A percentile compares a stretch with the other conserved stretches of the same genome.
Conservation (phyloP, 2,329 filamentous ascomycete species). For the Aspergillus sp. region DNA sequence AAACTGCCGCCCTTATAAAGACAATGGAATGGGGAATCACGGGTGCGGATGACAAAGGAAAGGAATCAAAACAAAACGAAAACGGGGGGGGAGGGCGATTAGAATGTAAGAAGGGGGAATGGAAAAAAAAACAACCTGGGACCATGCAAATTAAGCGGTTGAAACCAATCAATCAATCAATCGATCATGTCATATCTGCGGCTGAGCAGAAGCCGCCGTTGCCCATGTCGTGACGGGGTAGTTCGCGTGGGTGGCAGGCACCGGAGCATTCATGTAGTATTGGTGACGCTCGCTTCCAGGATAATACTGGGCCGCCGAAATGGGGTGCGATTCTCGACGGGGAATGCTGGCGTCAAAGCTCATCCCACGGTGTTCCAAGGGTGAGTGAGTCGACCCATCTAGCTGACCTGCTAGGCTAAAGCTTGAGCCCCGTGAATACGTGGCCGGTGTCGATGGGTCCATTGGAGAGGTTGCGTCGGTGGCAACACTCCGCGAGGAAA, state of each 20-base stretch:
- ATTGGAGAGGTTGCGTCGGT: constrained; percentile 41
- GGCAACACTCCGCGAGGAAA: constrained; percentile 39
- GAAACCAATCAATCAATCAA: neutral
- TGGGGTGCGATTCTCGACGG: constrained; percentile 37
- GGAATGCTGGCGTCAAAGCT: constrained; percentile 34
- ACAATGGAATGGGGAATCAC: constrained; percentile 11
- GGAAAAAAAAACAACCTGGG: neutral
- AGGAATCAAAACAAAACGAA: constrained; percentile 10
- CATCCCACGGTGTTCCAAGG: constrained; percentile 35
- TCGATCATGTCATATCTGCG: constrained; percentile 30
- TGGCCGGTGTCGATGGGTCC: constrained; percentile 36
- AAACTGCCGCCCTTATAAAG: constrained; percentile 22
- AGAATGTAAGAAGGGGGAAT: neutral
- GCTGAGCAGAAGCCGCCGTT: constrained; percentile 38
- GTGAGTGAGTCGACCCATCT: constrained; percentile 28
- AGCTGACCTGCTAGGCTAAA: constrained; percentile 37
- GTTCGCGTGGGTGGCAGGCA: constrained; percentile 29
- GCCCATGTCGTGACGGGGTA: constrained; percentile 41
- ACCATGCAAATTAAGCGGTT: neutral
- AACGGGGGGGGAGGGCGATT: constrained; percentile 11
- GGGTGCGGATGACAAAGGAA: constrained; percentile 10
- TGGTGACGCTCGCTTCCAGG: constrained; percentile 30
- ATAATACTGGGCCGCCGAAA: constrained; percentile 35
- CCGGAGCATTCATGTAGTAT: constrained; percentile 33
- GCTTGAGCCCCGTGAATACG: constrained; percentile 36